A percentile compares a stretch with the other conserved stretches of the same genome.
These are phyloP conservation scores for Neophaeococcomyces aloes DNA, from an alignment of 2,329 filamentous ascomycete species.

Conservation along the genomic window DNA sequence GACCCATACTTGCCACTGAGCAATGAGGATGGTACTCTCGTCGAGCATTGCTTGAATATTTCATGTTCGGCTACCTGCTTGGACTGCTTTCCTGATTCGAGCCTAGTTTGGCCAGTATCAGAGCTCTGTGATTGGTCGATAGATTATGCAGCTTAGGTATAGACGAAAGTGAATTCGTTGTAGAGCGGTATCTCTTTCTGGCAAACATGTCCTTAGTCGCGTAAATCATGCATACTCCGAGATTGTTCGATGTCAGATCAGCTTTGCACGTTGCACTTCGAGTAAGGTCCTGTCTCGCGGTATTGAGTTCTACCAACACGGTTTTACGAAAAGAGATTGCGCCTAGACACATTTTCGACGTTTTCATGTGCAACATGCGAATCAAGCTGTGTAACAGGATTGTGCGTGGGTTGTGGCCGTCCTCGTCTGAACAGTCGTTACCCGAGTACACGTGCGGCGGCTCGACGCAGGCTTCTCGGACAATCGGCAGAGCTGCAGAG, in stretches of 20 bases:
- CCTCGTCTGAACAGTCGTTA: neutral
- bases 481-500: too few relatives aligned
- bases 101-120: neutral
- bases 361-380: neutral
- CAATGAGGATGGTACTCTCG: neutral
- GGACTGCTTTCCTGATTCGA: constrained; percentile 2
- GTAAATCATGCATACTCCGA: neutral
- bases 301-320: neutral
- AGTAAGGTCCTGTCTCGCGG: neutral
- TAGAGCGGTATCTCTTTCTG: neutral
- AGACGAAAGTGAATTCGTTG: too few relatives aligned
- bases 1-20: neutral
- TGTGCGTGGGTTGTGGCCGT: neutral
- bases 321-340: neutral
- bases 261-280: neutral
- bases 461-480: too few relatives aligned
- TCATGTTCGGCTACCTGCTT: constrained; percentile 1
- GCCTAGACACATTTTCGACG: neutral
- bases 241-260: neutral
- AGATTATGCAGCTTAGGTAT: neutral
- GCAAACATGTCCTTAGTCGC: constrained; percentile 1
- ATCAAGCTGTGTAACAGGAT: neutral
- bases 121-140: neutral
- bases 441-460: neutral
- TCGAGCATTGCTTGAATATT: too few relatives aligned